Evolutionary conservation across 768 basidiomycete species (phyloP), one percentile per base, ranked within the genome.

Genomic region (Crucibulum laeve): DNA sequence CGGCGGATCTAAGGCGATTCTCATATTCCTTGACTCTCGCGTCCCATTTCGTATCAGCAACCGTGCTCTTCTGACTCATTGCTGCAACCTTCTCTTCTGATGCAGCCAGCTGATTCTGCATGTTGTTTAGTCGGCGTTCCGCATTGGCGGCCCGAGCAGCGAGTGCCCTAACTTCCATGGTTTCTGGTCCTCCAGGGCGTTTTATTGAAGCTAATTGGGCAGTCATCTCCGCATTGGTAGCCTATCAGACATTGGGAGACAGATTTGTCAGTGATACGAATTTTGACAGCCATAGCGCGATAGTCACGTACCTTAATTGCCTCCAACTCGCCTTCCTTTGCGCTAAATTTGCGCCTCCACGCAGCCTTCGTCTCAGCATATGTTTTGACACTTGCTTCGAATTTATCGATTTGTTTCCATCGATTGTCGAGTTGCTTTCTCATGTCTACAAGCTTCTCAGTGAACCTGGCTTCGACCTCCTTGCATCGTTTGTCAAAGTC

Each of bases 21-120:
- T 97, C 91, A 54, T 94, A 93, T 63, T 98, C 94, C 62, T 84
- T 86, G 35, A 98, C 89, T n/a, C 94, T 73, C 0, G 86, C 90
- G 56, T 94, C 93, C 92, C 94, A 98, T 62, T 94, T 95, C 41
- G 67, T 69, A 52, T 96, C 93, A 0, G 88, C 86, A 0, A 68
- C 70, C 0, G 72, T 68, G 26, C 76, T 87, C 70, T 83, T 87
- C 65, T 82, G 74, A 50, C 84, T 86, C 64, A 88, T 74, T 30
- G 69, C 61, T 1, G 84, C 80, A 38, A 94, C 75, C 65, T 85
- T 86, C 64, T 94, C 91, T 58, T 98, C 95, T 3, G 87, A 81
- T 18, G 81, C 74, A 1, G 82, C 61, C 2, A 97, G 73, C 59
- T 95, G 92, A 51, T 93, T 92, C 55, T 86, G 85, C 4, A n/a